Evolutionary conservation across 805 yeast species (phyloP), one percentile per base, ranked within the genome.

Genomic region (Teunomyces gatunensis): DNA sequence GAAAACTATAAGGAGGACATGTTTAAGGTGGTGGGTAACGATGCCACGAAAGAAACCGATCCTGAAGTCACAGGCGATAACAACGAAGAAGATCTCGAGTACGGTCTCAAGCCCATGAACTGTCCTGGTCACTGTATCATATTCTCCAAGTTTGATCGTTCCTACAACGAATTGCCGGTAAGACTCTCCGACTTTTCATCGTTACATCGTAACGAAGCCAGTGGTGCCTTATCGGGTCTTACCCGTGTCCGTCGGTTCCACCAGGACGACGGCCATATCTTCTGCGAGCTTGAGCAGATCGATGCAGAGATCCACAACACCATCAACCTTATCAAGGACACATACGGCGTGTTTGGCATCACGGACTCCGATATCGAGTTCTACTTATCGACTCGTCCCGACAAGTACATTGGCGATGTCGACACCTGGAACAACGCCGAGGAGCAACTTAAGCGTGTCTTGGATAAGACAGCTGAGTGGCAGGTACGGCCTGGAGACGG

Each of bases 191-290:
- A 94, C 65, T 92, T 92, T 69, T 85, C 95, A 20, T 89, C 96
- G 1, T 71, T 94, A 49, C 99, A 94, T 65, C 77, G 99, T 60
- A 94, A 94, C 60, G 99, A 94, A 67, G 85, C 96, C 23, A 85
- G 95, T 48, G 99, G 99, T 2, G 95, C 98, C 1, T 75, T 94
- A 17, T 79, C 92, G 5, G 99, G 99, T 0, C 72, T 94, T 32
- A 94, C 98, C 0, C 75, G 99, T 47, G 97, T 94, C 3, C 79
- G 99, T 49, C 75, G 96, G 53, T 94, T 94, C 69, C 99, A 94
- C 66, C 99, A 94, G 69, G 99, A 94, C 65, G 99, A 94, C 64
- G 98, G 97, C 6, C 99, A 94, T 59, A 91, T 94, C 23, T 94
- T 94, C 64, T 94, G 99, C 62, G 80, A 85, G 1, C 74, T 78